These are phyloP conservation scores for Aotearoamyces nothofagi DNA, from an alignment of 2,329 filamentous ascomycete species.

Conservation along the genomic window DNA sequence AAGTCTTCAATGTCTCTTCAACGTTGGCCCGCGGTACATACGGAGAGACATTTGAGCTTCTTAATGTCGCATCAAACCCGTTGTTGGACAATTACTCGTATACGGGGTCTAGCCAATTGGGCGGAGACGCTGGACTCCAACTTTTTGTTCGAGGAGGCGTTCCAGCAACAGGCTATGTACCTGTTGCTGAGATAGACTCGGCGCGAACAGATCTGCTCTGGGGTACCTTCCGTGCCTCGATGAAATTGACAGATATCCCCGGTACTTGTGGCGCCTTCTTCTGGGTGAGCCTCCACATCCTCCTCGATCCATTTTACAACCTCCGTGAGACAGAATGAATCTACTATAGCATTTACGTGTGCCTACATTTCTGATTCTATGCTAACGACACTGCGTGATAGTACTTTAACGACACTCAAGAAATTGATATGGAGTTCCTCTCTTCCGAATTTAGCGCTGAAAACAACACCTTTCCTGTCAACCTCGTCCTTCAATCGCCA, in stretches of 20 bases:
- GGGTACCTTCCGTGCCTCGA: conserved; percentile 53
- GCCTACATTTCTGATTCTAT: no score
- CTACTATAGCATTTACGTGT: no score
- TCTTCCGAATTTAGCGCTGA: conserved; percentile 43
- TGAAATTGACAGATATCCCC: conserved; percentile 42
- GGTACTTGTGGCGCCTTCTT: conserved; percentile 72
- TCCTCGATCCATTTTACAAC: no score
- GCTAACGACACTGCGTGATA: conserved; percentile 20
- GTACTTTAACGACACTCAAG: conserved; percentile 67
- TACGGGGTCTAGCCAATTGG: conserved; percentile 27
- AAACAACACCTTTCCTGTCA: conserved; percentile 41
- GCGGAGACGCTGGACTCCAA: conserved; percentile 34
- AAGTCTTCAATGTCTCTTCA: conserved; percentile 51
- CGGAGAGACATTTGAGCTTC: conserved; percentile 44
- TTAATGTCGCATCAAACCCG: conserved; percentile 41
- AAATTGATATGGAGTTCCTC: conserved; percentile 71
- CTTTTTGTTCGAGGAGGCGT: conserved; percentile 33
- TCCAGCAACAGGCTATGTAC: conserved; percentile 34
- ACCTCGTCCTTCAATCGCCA: conserved; percentile 61
- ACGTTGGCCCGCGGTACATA: conserved; percentile 43
- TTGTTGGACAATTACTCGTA: conserved; percentile 26
- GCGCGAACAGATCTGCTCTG: conserved; percentile 46
- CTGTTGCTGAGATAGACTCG: conserved; percentile 49
- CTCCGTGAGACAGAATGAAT: no score
- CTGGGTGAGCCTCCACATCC: conserved; percentile 36